phyloP scores from a whole-genome alignment of 2,329 filamentous ascomycete species.

The Zymoseptoria tritici region DNA sequence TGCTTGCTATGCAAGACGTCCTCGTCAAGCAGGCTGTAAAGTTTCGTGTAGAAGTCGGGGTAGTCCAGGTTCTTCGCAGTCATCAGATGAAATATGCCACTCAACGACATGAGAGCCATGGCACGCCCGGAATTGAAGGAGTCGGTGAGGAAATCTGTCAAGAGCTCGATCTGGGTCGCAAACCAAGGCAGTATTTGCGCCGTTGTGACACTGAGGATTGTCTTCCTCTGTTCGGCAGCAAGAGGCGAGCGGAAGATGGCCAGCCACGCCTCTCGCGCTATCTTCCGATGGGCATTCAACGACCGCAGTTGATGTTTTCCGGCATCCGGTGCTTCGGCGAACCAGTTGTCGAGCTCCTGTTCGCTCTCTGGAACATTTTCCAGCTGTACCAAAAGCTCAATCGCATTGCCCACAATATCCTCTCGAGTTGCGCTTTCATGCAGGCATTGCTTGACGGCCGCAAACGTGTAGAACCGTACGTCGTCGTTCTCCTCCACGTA shows the following conservation, averaged over 20 bases:
- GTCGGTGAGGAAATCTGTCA: slow-evolving; percentile 96
- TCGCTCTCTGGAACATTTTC: slow-evolving; percentile 62
- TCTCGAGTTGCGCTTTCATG: slow-evolving; percentile 21
- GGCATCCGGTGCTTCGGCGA: slow-evolving; percentile 56
- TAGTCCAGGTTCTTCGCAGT: slow-evolving; percentile 92
- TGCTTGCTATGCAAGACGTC: slow-evolving; percentile 89
- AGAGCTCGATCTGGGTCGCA: slow-evolving; percentile 65
- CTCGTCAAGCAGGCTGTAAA: slow-evolving; percentile 85
- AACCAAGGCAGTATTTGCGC: slow-evolving; percentile 84
- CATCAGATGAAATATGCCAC: slow-evolving; percentile 91
- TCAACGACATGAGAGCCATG: slow-evolving; percentile 78
- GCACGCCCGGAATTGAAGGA: slow-evolving; percentile 83
- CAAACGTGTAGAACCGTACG: slow-evolving; percentile 74
- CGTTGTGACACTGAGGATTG: slow-evolving; percentile 66
- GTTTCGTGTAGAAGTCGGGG: slow-evolving; percentile 70
- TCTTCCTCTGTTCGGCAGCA: slow-evolving; percentile 68
- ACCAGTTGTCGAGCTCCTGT: slow-evolving; percentile 63
- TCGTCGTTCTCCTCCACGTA: slow-evolving; percentile 77
- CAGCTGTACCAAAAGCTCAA: slow-evolving; percentile 58
- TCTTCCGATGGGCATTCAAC: slow-evolving; percentile 64
- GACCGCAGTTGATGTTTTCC: slow-evolving; percentile 60
- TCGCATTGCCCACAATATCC: slow-evolving; percentile 48
- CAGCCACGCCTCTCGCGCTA: slow-evolving; percentile 82
- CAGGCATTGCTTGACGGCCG: slow-evolving; percentile 55
- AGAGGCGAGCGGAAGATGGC: slow-evolving; percentile 62